Evolutionary conservation across 495 filamentous ascomycete genomes (phyloP), one percentile per base, ranked within the genome.

Genomic region (Talaromyces stipitatus): DNA sequence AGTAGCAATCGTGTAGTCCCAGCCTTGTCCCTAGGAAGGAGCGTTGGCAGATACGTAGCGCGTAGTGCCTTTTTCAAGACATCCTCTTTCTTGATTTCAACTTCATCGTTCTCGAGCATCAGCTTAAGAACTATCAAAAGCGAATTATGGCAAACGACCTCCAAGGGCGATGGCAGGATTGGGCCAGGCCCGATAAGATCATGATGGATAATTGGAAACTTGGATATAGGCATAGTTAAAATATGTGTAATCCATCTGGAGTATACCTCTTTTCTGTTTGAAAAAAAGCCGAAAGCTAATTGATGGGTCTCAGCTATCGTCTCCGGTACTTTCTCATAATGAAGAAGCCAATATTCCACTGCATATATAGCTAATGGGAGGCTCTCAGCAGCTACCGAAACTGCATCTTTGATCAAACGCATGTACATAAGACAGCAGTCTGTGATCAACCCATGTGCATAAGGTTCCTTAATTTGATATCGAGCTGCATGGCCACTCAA

Each of bases 371-470:
- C 51, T 14, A 54, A 38, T 20, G 51, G 51, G 5, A 54, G 20
- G 11, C 2, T 24, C 2, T 54, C 51, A 8, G n/a, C 28, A 23
- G 29, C 28, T 0, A 2, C 51, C 2, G 18, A 9, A 23, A 54
- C n/a, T 0, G n/a, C 7, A 4, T 12, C 32, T 36, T 36, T 54
- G n/a, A 54, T 7, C 12, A 54, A 38, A 20, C 20, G 30, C 12
- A 54, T 16, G n/a, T 54, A 54, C 28, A 23, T 54, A 0, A 54
- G 20, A 6, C 51, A 54, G 32, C 51, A 54, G 8, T 54, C 30
- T 10, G 51, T 36, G 1, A 54, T 54, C 51, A 8, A 20, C 12
- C 29, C 51, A 22, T 54, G 51, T 2, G 51, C 16, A 14, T 18
- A 9, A 4, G 51, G 11, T n/a, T 54, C 18, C 11, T 54, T 14